phyloP scores from a whole-genome alignment of 192 early-diverging fungal species.

The Coemansia sp. region DNA sequence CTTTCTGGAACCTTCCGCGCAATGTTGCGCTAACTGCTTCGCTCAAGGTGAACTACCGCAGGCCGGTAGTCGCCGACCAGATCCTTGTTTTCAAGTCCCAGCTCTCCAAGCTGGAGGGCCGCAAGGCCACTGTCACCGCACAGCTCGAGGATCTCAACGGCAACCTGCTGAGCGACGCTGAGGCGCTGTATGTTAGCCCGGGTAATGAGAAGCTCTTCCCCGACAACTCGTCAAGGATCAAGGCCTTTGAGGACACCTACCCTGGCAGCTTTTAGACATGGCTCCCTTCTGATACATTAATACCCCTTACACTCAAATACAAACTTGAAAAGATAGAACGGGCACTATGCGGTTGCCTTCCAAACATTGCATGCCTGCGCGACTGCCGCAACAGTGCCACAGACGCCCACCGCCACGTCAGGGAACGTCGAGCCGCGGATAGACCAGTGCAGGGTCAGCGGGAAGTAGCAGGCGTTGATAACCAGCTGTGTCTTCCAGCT shows the following conservation, averaged over 20 bases:
- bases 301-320: background rate
- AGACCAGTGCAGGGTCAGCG: slow-evolving; percentile 89
- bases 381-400: slow-evolving; percentile 88
- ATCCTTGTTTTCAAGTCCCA: slow-evolving; percentile 55
- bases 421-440: slow-evolving; percentile 83
- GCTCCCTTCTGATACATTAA: background rate
- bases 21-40: slow-evolving; percentile 72
- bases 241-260: slow-evolving; percentile 33
- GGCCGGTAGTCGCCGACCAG: slow-evolving; percentile 63
- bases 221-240: slow-evolving; percentile 22
- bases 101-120: slow-evolving; percentile 60
- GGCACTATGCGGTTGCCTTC: slow-evolving; percentile 62
- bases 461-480: slow-evolving; percentile 92
- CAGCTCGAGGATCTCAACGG: slow-evolving; percentile 62
- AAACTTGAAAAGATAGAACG: background rate
- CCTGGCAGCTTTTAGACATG: slow-evolving; percentile 36
- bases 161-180: slow-evolving; percentile 61
- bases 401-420: slow-evolving; percentile 87
- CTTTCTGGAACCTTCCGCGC: slow-evolving; percentile 62
- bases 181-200: slow-evolving; percentile 64
- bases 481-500: slow-evolving; percentile 69
- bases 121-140: slow-evolving; percentile 66
- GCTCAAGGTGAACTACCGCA: slow-evolving; percentile 73
- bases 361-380: slow-evolving; percentile 81
- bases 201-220: slow-evolving; percentile 42